Percentiles rank a stretch among this genome's conserved stretches.
phyloP scores from a whole-genome alignment of 495 filamentous ascomycete species.

The Haplographium delicatum region DNA sequence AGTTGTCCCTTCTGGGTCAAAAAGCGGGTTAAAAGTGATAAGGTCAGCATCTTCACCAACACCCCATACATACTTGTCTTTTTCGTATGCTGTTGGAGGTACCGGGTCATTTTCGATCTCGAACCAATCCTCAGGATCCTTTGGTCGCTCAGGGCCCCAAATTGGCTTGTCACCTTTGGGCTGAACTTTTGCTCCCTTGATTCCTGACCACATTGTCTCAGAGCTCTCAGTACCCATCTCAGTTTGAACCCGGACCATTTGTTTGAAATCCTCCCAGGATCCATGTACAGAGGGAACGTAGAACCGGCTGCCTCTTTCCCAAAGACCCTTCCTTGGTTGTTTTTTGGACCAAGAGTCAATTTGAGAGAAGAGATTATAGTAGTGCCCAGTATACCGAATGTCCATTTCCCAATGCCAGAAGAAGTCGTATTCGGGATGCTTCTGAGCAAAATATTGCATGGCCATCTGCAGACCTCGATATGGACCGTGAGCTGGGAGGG shows the following conservation, averaged over 20 bases:
- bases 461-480: constrained; percentile 92
- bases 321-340: constrained; percentile 86
- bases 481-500: constrained; percentile 78
- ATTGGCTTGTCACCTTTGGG: constrained; percentile 63
- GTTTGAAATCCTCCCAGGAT: constrained; percentile 85
- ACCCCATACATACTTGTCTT: constrained; percentile 82
- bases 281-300: constrained; percentile 88
- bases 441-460: constrained; percentile 84
- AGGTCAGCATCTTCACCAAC: constrained; percentile 90
- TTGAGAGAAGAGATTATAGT: constrained; percentile 80
- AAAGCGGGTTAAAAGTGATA: constrained; percentile 90
- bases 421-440: constrained; percentile 89
- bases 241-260: constrained; percentile 86
- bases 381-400: constrained; percentile 92
- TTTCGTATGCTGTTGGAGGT: constrained; percentile 66
- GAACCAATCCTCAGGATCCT: constrained; percentile 56
- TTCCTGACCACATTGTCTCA: constrained; percentile 63
- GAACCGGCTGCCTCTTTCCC: constrained; percentile 90
- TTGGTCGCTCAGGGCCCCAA: constrained; percentile 79
- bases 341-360: constrained; percentile 67
- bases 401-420: constrained; percentile 99
- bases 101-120: constrained; percentile 63
- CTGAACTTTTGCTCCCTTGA: constrained; percentile 33
- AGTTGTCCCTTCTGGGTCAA: constrained; percentile 81
- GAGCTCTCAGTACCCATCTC: constrained; percentile 71